Base-by-base conservation (phyloP, 495 filamentous ascomycete genomes). In the Venustampulla echinocandica region DNA sequence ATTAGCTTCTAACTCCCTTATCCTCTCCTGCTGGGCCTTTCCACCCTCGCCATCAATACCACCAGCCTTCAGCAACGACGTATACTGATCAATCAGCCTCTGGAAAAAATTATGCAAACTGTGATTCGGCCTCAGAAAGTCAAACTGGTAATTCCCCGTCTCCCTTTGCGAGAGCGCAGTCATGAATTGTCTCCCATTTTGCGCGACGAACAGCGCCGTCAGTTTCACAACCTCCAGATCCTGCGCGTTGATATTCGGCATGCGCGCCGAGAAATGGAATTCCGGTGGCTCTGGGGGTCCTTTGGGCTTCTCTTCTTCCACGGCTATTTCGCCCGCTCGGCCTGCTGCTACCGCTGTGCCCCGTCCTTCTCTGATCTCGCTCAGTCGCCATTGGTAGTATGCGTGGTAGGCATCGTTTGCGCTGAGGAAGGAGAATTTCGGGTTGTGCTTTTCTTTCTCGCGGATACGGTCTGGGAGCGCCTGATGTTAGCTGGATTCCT, bases 231-330 rank as follows among this genome's bases (percentile, higher is more conserved):
- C 82, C 49, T 97, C 93, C 50, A 97, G 71, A 75, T 98, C 92
- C 65, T 92, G 82, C 50, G 93, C 87, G 68, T 78, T 90, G 68
- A 97, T 95, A 56, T 85, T 95, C 50, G 92, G 92, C 89, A 97
- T 96, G 59, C 90, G 82, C 48, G 92, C 90, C 40, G 86, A 94
- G 68, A 97, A 98, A 55, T 86, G 76, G 60, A 94, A 97, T 55
- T 88, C 79, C 24, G 87, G 76, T n/a, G 92, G 93, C 58, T 88
- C 80, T 19, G 77, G 75, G 13, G 92, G 93, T 36, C 90, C 92
- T 67, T 82, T 75, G 37, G 85, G 82, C 60, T 84, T 82, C 59
- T 81, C 78, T 23, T 72, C 68, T 47, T 69, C 70, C 15, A 74
- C 65, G 37, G 66, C 68, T 27, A 64, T 63, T 58, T 92, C 85